These are phyloP conservation scores for Exserohilum turcica DNA, from an alignment of 2,329 filamentous ascomycete genomes.

Conservation along the genomic window DNA sequence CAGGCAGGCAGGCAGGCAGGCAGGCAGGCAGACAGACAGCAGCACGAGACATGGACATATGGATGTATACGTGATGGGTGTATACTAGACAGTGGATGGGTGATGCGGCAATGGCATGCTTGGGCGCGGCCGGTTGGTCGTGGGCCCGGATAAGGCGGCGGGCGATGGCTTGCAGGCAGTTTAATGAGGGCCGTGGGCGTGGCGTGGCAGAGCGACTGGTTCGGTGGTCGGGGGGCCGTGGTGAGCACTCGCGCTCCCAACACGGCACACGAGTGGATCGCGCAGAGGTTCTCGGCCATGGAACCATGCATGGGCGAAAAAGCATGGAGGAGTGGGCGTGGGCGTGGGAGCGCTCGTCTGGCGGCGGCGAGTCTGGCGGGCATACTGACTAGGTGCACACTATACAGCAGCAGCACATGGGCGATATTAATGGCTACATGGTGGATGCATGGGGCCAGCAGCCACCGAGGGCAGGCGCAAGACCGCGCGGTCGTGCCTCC, in stretches of 20 bases:
- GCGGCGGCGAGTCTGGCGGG: no score
- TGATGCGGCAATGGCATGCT: neutral
- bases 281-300: slow-evolving; percentile 7
- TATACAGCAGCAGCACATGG: no score
- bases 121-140: slow-evolving; percentile 2
- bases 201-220: slow-evolving; percentile 2
- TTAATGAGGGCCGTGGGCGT: slow-evolving; percentile 7
- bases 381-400: no score
- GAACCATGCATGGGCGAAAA: slow-evolving; percentile 1
- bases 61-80: no score
- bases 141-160: slow-evolving; percentile 4
- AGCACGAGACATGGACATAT: no score
- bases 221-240: neutral
- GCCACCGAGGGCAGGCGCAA: slow-evolving; percentile 3
- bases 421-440: no score
- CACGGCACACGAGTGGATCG: slow-evolving; percentile 5
- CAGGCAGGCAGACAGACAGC: neutral
- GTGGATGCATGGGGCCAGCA: no score
- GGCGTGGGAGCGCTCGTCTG: slow-evolving; percentile 9
- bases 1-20: neutral
- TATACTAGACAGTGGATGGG: no score
- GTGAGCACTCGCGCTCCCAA: slow-evolving; percentile 1
- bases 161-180: slow-evolving; percentile 1
- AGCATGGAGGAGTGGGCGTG: slow-evolving; percentile 3
- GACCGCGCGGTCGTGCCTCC: slow-evolving; percentile 15